These are phyloP conservation scores for Bipolaris cookei DNA, from an alignment of 2,329 filamentous ascomycete species.

Conservation along the genomic window DNA sequence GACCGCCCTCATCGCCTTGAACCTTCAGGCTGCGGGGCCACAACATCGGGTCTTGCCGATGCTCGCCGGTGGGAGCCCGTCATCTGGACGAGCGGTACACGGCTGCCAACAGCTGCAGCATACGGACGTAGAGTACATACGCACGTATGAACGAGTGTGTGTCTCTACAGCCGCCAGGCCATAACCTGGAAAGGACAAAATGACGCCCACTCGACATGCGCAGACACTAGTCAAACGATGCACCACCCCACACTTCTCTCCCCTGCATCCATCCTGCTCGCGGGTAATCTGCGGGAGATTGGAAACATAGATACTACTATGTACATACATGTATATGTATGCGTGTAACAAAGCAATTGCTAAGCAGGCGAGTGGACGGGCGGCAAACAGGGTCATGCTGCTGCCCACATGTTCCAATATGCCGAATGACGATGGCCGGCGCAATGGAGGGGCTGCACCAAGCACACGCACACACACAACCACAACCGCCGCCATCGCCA, in stretches of 20 bases:
- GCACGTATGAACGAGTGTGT: neutral
- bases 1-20: conserved; percentile 4
- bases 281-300: conserved; percentile 35
- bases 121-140: neutral
- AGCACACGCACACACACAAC: no score
- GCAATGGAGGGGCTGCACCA: no score
- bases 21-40: neutral
- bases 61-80: conserved; percentile 3
- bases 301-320: neutral
- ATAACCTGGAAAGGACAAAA: neutral
- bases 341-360: neutral
- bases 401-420: no score
- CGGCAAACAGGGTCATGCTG: no score
- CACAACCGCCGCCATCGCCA: conserved; percentile 1
- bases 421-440: neutral
- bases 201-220: neutral
- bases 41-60: conserved; percentile 1
- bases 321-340: neutral
- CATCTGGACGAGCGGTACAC: neutral
- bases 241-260: conserved; percentile 29
- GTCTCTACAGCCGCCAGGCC: neutral
- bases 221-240: conserved; percentile 14
- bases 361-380: neutral
- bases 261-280: conserved; percentile 11
- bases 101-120: no score